These are phyloP conservation scores for Coprinopsis sp. DNA, from an alignment of 768 basidiomycete genomes.

Conservation along the genomic window DNA sequence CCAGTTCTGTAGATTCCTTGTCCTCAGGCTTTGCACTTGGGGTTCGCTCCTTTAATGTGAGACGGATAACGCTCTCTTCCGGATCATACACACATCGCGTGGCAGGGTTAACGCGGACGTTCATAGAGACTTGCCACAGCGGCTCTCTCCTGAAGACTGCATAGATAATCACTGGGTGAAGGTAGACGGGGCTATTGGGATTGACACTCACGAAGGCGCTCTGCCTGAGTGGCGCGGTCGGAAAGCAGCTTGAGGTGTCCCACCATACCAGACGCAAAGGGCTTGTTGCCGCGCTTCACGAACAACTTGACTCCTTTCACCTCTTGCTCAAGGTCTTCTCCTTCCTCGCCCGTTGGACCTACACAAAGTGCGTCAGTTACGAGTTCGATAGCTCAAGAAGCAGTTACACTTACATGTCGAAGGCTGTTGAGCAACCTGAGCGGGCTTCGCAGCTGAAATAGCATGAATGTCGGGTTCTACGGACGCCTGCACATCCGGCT, in stretches of 20 bases:
- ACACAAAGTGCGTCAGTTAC: neutral
- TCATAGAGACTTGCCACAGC: slow-evolving; percentile 66
- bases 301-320: slow-evolving; percentile 60
- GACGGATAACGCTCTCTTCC: slow-evolving; percentile 49
- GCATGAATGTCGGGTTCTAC: slow-evolving; percentile 16
- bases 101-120: slow-evolving; percentile 48
- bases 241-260: slow-evolving; percentile 59
- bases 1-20: slow-evolving; percentile 33
- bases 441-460: slow-evolving; percentile 21
- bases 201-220: slow-evolving; percentile 42
- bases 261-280: slow-evolving; percentile 55
- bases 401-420: slow-evolving; percentile 27
- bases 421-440: slow-evolving; percentile 10
- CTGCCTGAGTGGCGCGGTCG: slow-evolving; percentile 34
- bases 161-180: neutral
- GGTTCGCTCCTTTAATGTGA: slow-evolving; percentile 48
- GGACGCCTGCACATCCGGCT: neutral
- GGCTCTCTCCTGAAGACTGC: slow-evolving; percentile 70
- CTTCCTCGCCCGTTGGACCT: slow-evolving; percentile 63
- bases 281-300: slow-evolving; percentile 49
- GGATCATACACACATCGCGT: slow-evolving; percentile 56
- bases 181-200: neutral
- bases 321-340: slow-evolving; percentile 51
- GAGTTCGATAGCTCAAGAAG: slow-evolving; percentile 11
- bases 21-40: slow-evolving; percentile 15